A percentile compares a stretch with the other conserved stretches of the same genome.
phyloP scores from a whole-genome alignment of 2,329 filamentous ascomycete genomes.

The Dothideomycetidae sp. region DNA sequence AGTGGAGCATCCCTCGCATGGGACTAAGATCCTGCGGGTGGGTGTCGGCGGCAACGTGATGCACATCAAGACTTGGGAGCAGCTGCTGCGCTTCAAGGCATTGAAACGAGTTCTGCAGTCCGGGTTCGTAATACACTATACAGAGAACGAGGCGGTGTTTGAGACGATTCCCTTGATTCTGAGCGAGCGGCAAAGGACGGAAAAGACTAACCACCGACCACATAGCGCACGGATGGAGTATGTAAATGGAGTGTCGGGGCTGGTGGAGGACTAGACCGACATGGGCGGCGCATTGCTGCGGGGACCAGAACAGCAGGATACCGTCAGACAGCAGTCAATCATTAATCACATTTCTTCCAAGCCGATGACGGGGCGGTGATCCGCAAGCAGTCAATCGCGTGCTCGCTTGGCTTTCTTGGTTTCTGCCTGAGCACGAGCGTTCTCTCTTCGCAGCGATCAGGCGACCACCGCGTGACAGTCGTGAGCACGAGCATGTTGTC shows the following conservation, averaged over 20 bases:
- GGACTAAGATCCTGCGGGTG: conserved; percentile 48
- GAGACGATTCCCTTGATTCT: conserved; percentile 38
- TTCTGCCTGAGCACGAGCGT: no score
- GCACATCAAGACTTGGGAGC: conserved; percentile 61
- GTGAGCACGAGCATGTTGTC: no score
- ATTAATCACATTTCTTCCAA: no score
- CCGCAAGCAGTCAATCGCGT: no score
- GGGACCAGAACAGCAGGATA: no score
- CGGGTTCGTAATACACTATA: conserved; percentile 49
- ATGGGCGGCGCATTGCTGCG: no score
- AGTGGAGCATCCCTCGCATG: conserved; percentile 50
- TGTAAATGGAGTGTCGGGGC: conserved; percentile 3
- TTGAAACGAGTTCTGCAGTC: conserved; percentile 47
- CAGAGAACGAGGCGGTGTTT: conserved; percentile 46
- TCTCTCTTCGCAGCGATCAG: no score
- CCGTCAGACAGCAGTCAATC: no score
- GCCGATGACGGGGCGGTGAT: no score
- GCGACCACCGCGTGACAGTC: no score
- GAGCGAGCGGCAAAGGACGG: conserved; percentile 7
- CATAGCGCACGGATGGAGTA: conserved; percentile 5
- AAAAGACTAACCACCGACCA: conserved; percentile 8
- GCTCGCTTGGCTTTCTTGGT: no score
- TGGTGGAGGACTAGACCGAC: no score
- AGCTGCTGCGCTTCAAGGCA: conserved; percentile 48
- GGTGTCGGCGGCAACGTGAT: conserved; percentile 47